These are phyloP conservation scores for Margaritispora aquatica DNA, from an alignment of 495 filamentous ascomycete genomes.

Conservation along the genomic window DNA sequence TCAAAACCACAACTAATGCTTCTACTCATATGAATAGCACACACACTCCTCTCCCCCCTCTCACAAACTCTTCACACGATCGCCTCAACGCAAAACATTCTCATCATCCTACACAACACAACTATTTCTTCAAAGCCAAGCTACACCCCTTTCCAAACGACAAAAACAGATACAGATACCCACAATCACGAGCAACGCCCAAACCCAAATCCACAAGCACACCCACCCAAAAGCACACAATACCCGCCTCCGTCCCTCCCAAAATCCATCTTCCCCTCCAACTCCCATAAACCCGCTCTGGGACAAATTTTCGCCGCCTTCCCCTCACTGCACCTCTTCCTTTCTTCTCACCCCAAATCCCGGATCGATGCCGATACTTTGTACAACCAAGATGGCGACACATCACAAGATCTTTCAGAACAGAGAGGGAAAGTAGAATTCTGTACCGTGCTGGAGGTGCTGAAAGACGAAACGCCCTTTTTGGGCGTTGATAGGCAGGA, in stretches of 20 bases:
- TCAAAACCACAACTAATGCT: not conserved
- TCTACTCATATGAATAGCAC: constrained; percentile 7
- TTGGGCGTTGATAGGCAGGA: not conserved
- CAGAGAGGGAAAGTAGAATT: constrained; percentile 3
- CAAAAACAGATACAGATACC: too few species aligned
- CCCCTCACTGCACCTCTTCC: constrained; percentile 17
- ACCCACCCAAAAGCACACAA: not conserved
- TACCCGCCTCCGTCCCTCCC: not conserved
- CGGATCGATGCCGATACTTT: constrained; percentile 17
- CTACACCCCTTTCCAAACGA: not conserved
- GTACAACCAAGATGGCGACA: constrained; percentile 5
- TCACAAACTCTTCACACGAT: constrained; percentile 10
- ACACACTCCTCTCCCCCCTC: constrained; percentile 16
- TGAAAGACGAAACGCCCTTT: constrained; percentile 21
- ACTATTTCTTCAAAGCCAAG: constrained; percentile 1
- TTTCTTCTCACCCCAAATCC: constrained; percentile 9
- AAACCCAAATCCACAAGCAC: not conserved
- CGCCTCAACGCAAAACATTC: constrained; percentile 10
- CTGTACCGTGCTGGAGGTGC: constrained; percentile 16
- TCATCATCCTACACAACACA: constrained; percentile 23
- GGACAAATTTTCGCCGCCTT: constrained; percentile 20
- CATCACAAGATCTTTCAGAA: not conserved
- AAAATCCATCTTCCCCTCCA: constrained; percentile 12
- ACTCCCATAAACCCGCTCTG: constrained; percentile 13
- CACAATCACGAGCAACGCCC: not conserved